Evolutionary conservation across 2,329 filamentous ascomycete species (phyloP), one percentile per base, ranked within the genome.

Genomic region (Rhynchosporium graminicola): DNA sequence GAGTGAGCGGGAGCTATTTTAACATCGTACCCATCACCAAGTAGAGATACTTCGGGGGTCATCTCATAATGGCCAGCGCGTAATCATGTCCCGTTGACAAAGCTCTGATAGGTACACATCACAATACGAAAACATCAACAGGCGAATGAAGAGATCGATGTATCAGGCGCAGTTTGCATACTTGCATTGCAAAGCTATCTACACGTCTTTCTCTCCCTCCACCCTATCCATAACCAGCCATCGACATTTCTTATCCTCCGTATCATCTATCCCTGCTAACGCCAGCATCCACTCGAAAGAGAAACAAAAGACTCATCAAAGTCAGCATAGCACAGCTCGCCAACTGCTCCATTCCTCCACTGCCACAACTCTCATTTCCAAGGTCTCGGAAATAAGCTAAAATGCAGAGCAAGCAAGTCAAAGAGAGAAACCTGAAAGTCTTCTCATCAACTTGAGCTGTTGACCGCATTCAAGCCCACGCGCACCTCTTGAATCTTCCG

Each of bases 181-280:
- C 66, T 60, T 66, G 63, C 67, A 36, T 63, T 66, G 65, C 67
- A 66, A 67, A 67, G 10, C 58, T 65, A 33, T 64, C 63, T 36
- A 52, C 67, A n/a, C 61, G 58, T 50, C 61, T 62, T 59, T 57
- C 61, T 36, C 29, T 45, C 55, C n/a, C 50, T 38, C n/a, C 46
- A 58, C 6, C 38, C 50, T 29, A 38, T 50, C 12, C 26, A 46
- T 26, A 36, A 42, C 13, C 26, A 20, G 20, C 20, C 20, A 20
- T 20, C 20, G 20, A 20, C 52, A 48, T 47, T 15, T 15, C 55
- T 52, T 10, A 46, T 52, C 50, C 42, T 31, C 56, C 36, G 63
- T 59, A 50, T 62, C 56, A 29, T 47, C 62, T 45, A 62, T 8
- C 45, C 66, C 33, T 64, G 65, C 63, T 54, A 54, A 54, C 40